Base-by-base conservation (phyloP, 805 yeast genomes). In the Candida oleophila region DNA sequence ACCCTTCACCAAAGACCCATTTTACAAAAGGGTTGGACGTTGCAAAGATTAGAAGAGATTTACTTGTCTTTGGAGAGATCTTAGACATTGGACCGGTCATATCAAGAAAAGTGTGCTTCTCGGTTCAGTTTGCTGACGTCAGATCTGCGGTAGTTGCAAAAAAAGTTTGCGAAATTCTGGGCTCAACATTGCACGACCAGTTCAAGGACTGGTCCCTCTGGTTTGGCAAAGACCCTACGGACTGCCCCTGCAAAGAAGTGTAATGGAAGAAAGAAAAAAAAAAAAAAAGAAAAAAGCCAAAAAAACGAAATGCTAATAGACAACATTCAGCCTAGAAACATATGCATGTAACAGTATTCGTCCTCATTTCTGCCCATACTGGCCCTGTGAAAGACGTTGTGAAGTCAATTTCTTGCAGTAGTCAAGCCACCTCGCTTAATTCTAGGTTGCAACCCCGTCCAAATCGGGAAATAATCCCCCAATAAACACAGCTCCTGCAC, bases 171-270 rank as follows among this genome's bases (percentile, higher is more conserved):
- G 66, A 60, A 38, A 48, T 55, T 2, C 47, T 41, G 14, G 68
- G 63, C 2, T 62, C 78, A 0, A 45, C 36, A 2, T 54, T 83
- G 53, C 57, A 68, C 44, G 53, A 52, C 3, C 80, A 75, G 53
- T 87, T 83, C 55, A 61, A 60, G 9, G 77, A 69, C 3, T 87
- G 94, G 94, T 63, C 71, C 5, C 64, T 83, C 1, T 77, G 82
- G 81, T 87, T 79, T 53, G 87, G 85, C 0, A 76, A 74, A 38
- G 95, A 87, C 60, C 77, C 79, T 1, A 73, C 87, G 4, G 90
- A 85, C 52, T 70, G 63, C 47, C 81, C 82, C 3, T 75, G 83
- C 20, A 22, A 9, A 16, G 19, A 18, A 20, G 18, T 16, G 21
- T 36, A 36, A 16, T 4, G 37, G 18, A 14, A 20, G n/a, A 19